Base-by-base conservation (phyloP, 768 basidiomycete species). In the Omphalotus guepiniiformis region DNA sequence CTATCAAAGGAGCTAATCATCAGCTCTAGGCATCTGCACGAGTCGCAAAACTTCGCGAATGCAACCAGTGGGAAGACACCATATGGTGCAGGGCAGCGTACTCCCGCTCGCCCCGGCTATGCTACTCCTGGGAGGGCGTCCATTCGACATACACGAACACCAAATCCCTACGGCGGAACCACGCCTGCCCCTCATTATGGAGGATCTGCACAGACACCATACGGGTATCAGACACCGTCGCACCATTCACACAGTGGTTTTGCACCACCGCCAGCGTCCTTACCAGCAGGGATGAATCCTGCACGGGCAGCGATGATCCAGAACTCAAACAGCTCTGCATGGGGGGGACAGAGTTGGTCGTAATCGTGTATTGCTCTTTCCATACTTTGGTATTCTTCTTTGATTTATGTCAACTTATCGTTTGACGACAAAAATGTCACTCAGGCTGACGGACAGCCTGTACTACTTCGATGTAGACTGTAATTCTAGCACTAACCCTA, bases 101-200 rank as follows among this genome's bases (percentile, higher is more conserved):
- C 88, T 1, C 88, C 88, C 42, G 88, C 78, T 18, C 77, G 87
- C 12, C 76, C 80, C 11, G 88, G 80, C n/a, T 76, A 76, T 50
- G 70, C 75, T n/a, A 90, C 88, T 7, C 87, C 89, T n/a, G 88
- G 88, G 1, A 85, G 80, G 57, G 72, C 82, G 65, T 92, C 89
- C 16, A 74, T 85, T 37, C 86, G 87, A 45, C 85, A 87, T 54
- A 62, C 75, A 39, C 78, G 85, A 39, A 92, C 89, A 36, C 89
- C 90, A 8, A 92, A 91, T 56, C 86, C 89, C 2, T 91, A 91
- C 54, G 77, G 74, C 19, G 69, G 68, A 21, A 60, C 65, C 52
- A 64, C 68, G n/a, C 69, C 60, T 13, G 67, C 57, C 39, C 56
- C 55, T 49, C 60, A 64, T 41, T 59, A 58, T 29, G 69, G 68